Percentiles rank a stretch among this genome's conserved stretches.
Evolutionary conservation across 495 filamentous ascomycete genomes (phyloP).

Genomic region (Symbiotaphrina buchneri): DNA sequence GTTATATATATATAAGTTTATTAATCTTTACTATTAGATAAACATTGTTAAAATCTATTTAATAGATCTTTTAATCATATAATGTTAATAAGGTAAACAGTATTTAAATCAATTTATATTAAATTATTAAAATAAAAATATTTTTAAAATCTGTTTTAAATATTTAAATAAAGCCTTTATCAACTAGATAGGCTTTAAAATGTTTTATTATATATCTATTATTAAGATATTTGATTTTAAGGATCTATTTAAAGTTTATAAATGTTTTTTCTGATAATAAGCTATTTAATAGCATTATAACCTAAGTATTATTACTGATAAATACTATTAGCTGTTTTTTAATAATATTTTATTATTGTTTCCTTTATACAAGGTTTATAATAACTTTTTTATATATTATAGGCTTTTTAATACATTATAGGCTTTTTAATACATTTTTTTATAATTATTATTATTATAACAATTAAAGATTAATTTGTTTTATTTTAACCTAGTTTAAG

Average conservation of each 20-base stretch:
- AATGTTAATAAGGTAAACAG: background rate
- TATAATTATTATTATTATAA: no score
- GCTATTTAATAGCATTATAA: background rate
- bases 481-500: no score
- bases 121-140: background rate
- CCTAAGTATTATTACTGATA: background rate
- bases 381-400: conserved; percentile 3
- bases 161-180: conserved; percentile 1
- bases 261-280: background rate
- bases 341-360: conserved; percentile 2
- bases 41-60: conserved; percentile 1
- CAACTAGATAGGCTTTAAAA: conserved; percentile 2
- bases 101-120: background rate
- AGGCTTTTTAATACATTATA: conserved; percentile 3
- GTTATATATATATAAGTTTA: conserved; percentile 2
- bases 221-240: conserved; percentile 1
- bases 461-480: no score
- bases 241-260: conserved; percentile 2
- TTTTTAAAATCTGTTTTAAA: background rate
- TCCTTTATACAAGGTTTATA: background rate
- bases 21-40: conserved; percentile 1
- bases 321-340: background rate
- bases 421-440: conserved; percentile 1
- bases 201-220: background rate
- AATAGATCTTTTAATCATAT: background rate